A percentile compares a stretch with the other conserved stretches of the same genome.
phyloP scores from a whole-genome alignment of 768 basidiomycete species.

The Kwoniella europaea region DNA sequence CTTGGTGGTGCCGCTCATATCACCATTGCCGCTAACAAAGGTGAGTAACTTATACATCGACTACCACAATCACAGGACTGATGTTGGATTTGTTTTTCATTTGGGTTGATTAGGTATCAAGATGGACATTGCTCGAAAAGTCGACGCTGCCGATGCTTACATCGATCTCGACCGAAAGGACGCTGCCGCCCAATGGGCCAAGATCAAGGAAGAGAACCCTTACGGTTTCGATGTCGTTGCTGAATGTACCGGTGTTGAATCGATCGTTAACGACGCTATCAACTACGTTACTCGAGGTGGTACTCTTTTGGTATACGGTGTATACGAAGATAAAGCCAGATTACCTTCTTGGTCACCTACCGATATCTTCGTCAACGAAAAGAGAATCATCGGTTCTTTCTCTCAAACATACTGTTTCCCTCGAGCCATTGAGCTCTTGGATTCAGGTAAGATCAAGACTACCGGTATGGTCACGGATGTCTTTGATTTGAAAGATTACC shows the following conservation, averaged over 20 bases:
- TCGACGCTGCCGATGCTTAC: constrained; percentile 82
- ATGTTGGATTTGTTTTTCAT: too few species aligned
- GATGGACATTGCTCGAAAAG: constrained; percentile 79
- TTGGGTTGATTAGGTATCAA: constrained; percentile 63
- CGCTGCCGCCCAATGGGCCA: constrained; percentile 77
- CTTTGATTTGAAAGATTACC: constrained; percentile 67
- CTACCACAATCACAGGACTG: too few species aligned
- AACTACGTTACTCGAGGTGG: constrained; percentile 75
- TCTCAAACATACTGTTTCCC: constrained; percentile 90
- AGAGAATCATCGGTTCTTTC: constrained; percentile 82
- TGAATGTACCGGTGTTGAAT: constrained; percentile 82
- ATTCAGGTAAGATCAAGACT: constrained; percentile 78
- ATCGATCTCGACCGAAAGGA: constrained; percentile 78
- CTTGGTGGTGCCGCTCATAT: constrained; percentile 80
- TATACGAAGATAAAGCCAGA: constrained; percentile 81
- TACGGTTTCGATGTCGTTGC: constrained; percentile 86
- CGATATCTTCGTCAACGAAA: constrained; percentile 78
- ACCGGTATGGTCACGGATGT: constrained; percentile 79
- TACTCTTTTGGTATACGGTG: constrained; percentile 68
- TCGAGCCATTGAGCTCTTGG: constrained; percentile 84
- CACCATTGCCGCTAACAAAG: constrained; percentile 78
- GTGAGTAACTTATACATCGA: not conserved
- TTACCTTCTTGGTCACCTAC: constrained; percentile 80
- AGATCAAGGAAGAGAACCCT: constrained; percentile 78
- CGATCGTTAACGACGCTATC: constrained; percentile 83